A percentile compares a stretch with the other conserved stretches of the same genome.
Evolutionary conservation across 169 alveolate species (phyloP).

Genomic region (Cryptosporidium andersoni): DNA sequence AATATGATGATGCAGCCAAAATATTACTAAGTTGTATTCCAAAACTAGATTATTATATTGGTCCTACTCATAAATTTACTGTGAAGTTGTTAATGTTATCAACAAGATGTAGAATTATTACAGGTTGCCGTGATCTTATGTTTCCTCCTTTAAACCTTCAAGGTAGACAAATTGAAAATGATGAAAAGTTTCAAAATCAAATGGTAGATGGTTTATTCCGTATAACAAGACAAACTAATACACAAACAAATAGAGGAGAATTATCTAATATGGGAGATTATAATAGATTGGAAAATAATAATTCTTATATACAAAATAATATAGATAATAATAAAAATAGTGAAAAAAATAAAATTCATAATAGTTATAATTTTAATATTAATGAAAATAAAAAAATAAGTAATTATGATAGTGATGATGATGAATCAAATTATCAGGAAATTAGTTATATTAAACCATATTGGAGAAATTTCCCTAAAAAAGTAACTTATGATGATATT

Average conservation of each 20-base stretch:
- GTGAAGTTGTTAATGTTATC: constrained; percentile 60
- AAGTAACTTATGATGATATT: constrained; percentile 58
- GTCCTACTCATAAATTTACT: constrained; percentile 69
- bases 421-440: background rate
- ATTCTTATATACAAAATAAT: background rate
- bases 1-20: constrained; percentile 50
- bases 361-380: background rate
- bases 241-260: background rate
- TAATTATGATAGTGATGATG: background rate
- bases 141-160: constrained; percentile 70
- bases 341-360: background rate
- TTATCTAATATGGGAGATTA: constrained; percentile 5
- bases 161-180: constrained; percentile 54
- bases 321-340: background rate
- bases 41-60: constrained; percentile 40
- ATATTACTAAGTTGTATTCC: constrained; percentile 55
- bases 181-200: constrained; percentile 50
- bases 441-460: background rate
- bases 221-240: constrained; percentile 6
- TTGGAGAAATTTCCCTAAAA: constrained; percentile 63
- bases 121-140: constrained; percentile 66
- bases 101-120: constrained; percentile 58
- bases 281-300: background rate
- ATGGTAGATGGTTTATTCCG: constrained; percentile 64
- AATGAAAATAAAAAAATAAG: background rate